Base-by-base conservation (phyloP, 805 yeast genomes). In the Allodekkera sacchari region DNA sequence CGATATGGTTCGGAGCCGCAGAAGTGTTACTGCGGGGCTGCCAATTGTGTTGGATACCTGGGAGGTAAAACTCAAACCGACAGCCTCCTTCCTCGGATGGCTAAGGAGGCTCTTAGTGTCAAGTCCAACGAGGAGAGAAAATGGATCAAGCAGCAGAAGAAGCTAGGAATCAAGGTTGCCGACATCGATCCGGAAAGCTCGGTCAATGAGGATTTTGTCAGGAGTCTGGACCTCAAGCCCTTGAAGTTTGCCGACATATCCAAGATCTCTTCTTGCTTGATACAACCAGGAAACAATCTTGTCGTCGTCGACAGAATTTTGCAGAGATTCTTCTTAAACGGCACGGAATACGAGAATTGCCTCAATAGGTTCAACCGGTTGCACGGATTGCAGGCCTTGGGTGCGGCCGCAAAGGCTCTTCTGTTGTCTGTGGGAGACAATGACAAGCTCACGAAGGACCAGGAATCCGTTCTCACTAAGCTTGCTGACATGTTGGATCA, bases 61-160 rank as follows among this genome's bases (percentile, higher is more conserved):
- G 98, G 97, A 42, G 98, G 98, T 30, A 88, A 87, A 56, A 89
- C 95, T 3, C 98, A 92, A 60, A 87, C 97, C 2, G 95, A 87
- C 44, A 68, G 83, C 24, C 60, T 84, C 35, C 65, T 89, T 30
- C 96, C 97, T 2, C 89, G 83, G 40, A 71, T 76, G 16, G 68
- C 82, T 22, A 75, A 92, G 7, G 94, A 83, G 39, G 96, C 96
- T 1, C 65, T 92, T 28, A 95, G 95, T 13, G 79, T 88, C 7
- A 63, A 71, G 10, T 61, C 71, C 2, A 66, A 67, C 17, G 75
- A 74, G 39, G 95, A 84, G 50, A 79, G 76, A 47, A 74, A 66
- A 34, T 81, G 88, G 78, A 57, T 82, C 37, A 73, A 72, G 52
- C 66, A 64, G 43, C 78, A 77, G 59, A 72, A 70, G 45, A 57